Conservation (phyloP, 2,329 filamentous ascomycete genomes). For the Colletotrichum cereale region DNA sequence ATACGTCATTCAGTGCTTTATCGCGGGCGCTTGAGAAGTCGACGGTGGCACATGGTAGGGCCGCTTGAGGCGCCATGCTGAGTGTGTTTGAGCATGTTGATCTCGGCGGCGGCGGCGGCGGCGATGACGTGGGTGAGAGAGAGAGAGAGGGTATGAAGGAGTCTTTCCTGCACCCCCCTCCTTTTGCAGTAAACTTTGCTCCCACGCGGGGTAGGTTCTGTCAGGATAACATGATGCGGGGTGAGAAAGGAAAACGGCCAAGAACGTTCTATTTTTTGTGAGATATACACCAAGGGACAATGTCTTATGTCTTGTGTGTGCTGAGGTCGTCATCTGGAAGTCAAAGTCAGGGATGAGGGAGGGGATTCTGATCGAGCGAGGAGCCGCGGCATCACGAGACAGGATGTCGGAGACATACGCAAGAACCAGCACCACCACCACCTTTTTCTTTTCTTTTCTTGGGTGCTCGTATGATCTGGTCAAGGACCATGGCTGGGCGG, state of each 20-base stretch:
- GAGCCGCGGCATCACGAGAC: slow-evolving; percentile 36
- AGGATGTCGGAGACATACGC: neutral
- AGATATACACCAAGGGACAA: neutral
- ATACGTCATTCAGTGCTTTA: neutral
- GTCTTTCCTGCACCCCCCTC: neutral
- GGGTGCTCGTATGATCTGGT: neutral
- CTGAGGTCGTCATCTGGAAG: neutral
- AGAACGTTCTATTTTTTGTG: neutral
- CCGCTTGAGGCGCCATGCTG: neutral
- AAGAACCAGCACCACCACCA: too few species aligned
- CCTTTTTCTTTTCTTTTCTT: too few species aligned
- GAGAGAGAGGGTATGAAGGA: neutral
- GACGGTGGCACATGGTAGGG: neutral
- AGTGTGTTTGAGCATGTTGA: too few species aligned
- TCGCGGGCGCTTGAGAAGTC: neutral
- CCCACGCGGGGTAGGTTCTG: slow-evolving; percentile 23
- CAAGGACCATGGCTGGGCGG: neutral
- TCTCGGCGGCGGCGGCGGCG: neutral
- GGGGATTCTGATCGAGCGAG: neutral
- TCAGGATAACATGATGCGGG: slow-evolving; percentile 12
- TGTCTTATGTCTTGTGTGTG: neutral
- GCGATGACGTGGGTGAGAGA: slow-evolving; percentile 4
- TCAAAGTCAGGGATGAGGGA: neutral
- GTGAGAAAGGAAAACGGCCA: slow-evolving; percentile 4
- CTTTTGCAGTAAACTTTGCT: slow-evolving; percentile 1